Conservation (phyloP, 306 rosid species). For the Castanea mollissima region DNA sequence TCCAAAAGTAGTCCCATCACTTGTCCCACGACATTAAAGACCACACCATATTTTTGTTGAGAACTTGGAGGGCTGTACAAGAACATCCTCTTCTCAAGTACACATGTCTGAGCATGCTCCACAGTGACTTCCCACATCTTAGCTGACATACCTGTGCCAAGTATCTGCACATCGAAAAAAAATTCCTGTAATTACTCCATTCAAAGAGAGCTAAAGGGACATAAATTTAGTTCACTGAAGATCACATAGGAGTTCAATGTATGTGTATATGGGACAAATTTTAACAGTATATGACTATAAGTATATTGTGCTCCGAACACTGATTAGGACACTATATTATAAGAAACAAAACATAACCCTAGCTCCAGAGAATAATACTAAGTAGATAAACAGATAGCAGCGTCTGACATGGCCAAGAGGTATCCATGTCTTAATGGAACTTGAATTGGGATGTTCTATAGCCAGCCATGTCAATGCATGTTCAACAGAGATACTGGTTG, state of each 20-base stretch:
- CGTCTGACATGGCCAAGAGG: neutral
- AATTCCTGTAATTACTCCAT: too few relatives aligned
- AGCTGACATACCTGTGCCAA: too few relatives aligned
- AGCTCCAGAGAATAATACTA: neutral
- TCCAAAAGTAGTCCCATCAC: too few relatives aligned
- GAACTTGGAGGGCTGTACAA: too few relatives aligned
- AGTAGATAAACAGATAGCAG: neutral
- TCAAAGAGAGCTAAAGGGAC: too few relatives aligned
- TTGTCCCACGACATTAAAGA: too few relatives aligned
- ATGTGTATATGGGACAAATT: neutral
- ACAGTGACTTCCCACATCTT: too few relatives aligned
- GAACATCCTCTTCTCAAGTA: too few relatives aligned
- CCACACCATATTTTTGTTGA: too few relatives aligned
- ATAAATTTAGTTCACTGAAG: neutral
- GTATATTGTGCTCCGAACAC: neutral
- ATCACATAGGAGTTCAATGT: neutral
- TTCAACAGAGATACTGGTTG: neutral
- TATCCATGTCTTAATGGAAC: neutral
- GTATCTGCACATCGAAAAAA: too few relatives aligned
- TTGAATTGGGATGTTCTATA: neutral
- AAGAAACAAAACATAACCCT: neutral
- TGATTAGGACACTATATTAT: neutral
- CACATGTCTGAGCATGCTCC: too few relatives aligned
- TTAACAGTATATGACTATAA: neutral
- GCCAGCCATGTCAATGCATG: neutral